Conservation (phyloP, 225 moss, liverwort and hornwort species). For the Sphagnum contortum region DNA sequence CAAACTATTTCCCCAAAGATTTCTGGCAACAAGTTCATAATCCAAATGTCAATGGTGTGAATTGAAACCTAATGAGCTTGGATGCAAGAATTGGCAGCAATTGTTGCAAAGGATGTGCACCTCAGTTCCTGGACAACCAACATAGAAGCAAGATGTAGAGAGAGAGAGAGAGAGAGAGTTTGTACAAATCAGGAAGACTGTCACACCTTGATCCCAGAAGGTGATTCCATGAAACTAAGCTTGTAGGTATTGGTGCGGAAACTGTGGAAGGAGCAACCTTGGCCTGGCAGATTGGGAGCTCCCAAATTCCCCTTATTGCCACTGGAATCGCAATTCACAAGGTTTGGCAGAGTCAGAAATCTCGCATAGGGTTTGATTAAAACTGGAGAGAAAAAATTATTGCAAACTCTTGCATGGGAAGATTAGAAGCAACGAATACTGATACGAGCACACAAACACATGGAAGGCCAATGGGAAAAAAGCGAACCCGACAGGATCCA, state of each 20-base stretch:
- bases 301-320: constrained; percentile 72
- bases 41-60: too few species aligned
- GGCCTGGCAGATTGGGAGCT: constrained; percentile 58
- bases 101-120: too few species aligned
- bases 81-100: neutral
- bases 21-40: too few species aligned
- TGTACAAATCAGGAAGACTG: neutral
- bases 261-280: constrained; percentile 94
- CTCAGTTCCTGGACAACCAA: too few species aligned
- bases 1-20: too few species aligned
- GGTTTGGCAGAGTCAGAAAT: neutral
- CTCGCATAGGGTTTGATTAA: neutral
- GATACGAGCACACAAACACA: neutral
- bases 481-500: constrained; percentile 73
- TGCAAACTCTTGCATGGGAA: too few species aligned
- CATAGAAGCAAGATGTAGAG: too few species aligned
- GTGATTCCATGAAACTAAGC: constrained; percentile 91
- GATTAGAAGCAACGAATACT: too few species aligned
- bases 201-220: constrained; percentile 74
- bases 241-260: constrained; percentile 93
- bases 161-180: too few species aligned
- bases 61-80: neutral
- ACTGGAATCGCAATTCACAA: constrained; percentile 10
- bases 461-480: neutral
- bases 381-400: too few species aligned